These are phyloP conservation scores for Wallacemonas sp. DNA, from an alignment of 208 protist species.

Conservation along the genomic window DNA sequence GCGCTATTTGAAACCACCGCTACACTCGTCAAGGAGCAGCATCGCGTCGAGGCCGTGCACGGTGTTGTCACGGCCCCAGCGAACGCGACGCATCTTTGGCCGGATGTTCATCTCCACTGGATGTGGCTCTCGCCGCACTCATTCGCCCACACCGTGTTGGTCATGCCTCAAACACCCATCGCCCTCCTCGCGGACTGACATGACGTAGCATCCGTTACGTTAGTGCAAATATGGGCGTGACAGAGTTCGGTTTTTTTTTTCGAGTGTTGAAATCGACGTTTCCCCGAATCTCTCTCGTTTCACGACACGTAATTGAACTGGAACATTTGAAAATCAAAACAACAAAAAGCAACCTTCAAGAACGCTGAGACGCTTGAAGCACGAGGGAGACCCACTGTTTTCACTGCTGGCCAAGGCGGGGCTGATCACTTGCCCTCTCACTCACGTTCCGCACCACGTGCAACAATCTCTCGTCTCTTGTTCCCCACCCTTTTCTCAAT, in stretches of 20 bases:
- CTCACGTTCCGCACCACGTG: not conserved
- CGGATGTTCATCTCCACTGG: not conserved
- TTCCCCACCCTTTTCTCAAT: constrained; percentile 4
- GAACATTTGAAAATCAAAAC: too few relatives aligned
- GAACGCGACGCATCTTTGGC: not conserved
- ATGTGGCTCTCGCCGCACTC: not conserved
- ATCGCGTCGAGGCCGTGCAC: not conserved
- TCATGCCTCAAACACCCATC: not conserved
- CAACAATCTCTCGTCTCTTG: not conserved
- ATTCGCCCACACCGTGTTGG: not conserved
- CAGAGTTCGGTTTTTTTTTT: constrained; percentile 3
- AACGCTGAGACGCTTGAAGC: too few relatives aligned
- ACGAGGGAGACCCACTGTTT: too few relatives aligned
- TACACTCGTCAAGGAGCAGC: not conserved
- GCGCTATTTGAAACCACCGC: not conserved
- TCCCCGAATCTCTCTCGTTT: too few relatives aligned
- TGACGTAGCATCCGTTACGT: too few relatives aligned
- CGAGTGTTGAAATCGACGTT: not conserved
- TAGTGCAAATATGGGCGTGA: too few relatives aligned
- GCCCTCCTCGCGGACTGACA: not conserved
- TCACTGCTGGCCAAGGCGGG: too few relatives aligned
- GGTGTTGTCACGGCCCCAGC: not conserved
- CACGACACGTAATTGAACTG: too few relatives aligned
- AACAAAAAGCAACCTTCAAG: too few relatives aligned
- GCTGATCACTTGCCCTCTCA: not conserved